Evolutionary conservation across 352 stramenopile species (phyloP), one percentile per base, ranked within the genome.

Genomic region (Elongisporangium anandrum): DNA sequence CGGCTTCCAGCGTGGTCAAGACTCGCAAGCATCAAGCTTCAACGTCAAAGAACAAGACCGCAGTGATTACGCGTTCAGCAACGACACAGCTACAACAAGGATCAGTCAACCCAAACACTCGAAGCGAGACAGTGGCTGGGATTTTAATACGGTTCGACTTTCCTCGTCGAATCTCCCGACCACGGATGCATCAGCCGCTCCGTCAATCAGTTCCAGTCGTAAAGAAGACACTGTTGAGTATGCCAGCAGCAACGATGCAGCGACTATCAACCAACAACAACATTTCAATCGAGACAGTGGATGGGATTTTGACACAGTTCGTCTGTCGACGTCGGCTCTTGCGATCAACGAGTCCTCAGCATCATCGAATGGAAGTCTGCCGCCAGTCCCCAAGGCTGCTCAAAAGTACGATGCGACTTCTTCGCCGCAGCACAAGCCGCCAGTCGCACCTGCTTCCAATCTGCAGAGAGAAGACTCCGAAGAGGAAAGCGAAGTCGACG

Each of bases 251-350:
- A 17, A 45, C 10, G 34, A 45, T 45, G 26, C 26, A 38, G 26
- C 26, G 8, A 45, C 34, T 17, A 4, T 45, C 34, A 45, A 45
- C 34, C 34, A 45, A 45, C 34, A 12, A 9, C 34, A 45, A 12
- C 34, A 45, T 12, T 45, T 45, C 12, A 45, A 45, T 9, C 9
- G 13, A 45, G 79, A 87, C 48, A 88, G 79, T n/a, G 78, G 71
- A 2, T 93, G 84, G 84, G 79, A 93, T 66, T 93, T 93, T 47
- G 79, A 88, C 51, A 92, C 81, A 3, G 77, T 92, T 38, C 73
- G 72, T 15, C 66, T 92, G n/a, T 85, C 77, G 1, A 45, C 34
- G 34, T 45, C 34, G 6, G 13, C 34, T 17, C 34, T 45, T 17
- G 16, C 34, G 13, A 45, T 45, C 7, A 45, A 45, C 34, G 34